Evolutionary conservation across 2,329 filamentous ascomycete genomes (phyloP).

Genomic region (Aureobasidium zeae): DNA sequence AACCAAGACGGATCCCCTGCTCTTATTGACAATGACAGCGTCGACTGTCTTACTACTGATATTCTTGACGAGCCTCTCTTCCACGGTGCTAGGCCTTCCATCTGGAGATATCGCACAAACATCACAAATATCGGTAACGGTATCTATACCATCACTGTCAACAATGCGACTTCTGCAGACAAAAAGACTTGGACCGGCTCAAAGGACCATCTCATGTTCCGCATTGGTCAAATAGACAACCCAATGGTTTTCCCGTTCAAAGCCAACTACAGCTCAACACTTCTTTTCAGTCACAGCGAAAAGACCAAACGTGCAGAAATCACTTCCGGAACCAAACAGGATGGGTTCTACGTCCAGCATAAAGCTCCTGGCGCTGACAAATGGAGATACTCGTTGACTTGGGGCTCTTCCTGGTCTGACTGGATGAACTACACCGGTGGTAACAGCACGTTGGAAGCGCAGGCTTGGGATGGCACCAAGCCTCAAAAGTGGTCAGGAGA

Average conservation of each 20-base stretch:
- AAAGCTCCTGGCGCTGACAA: conserved; percentile 52
- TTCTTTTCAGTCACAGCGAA: conserved; percentile 34
- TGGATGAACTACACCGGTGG: conserved; percentile 49
- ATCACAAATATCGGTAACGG: conserved; percentile 51
- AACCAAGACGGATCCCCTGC: conserved; percentile 40
- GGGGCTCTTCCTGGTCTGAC: conserved; percentile 49
- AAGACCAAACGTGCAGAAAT: conserved; percentile 25
- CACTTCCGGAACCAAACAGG: background rate
- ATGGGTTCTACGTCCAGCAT: conserved; percentile 44
- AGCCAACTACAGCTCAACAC: conserved; percentile 50
- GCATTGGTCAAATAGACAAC: conserved; percentile 49
- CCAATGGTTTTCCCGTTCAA: conserved; percentile 48
- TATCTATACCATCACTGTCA: conserved; percentile 49
- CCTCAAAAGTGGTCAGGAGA: conserved; percentile 52
- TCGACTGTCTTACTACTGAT: conserved; percentile 38
- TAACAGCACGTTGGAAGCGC: conserved; percentile 41
- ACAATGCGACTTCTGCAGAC: conserved; percentile 40
- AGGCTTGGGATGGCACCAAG: conserved; percentile 49
- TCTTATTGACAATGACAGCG: conserved; percentile 36
- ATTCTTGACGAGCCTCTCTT: conserved; percentile 30
- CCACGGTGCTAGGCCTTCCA: conserved; percentile 43
- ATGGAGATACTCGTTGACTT: conserved; percentile 55
- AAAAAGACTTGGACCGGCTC: conserved; percentile 40
- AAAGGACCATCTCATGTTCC: conserved; percentile 52
- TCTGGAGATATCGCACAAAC: conserved; percentile 46